Percentiles rank a stretch among this genome's conserved stretches.
phyloP scores from a whole-genome alignment of 306 rosid species.

The Hippophae tibetana region DNA sequence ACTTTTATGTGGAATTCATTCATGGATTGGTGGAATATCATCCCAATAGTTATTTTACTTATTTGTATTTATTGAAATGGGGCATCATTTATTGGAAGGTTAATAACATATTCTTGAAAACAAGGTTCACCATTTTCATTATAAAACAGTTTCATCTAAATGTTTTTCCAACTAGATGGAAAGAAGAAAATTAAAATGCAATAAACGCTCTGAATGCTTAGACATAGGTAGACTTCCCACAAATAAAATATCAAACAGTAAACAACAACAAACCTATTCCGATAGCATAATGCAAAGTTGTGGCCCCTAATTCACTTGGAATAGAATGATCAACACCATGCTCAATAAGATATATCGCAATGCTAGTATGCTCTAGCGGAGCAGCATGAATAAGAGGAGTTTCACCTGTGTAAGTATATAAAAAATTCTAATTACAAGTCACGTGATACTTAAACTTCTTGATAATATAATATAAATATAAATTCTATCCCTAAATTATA shows the following conservation, averaged over 20 bases:
- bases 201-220: background rate
- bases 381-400: slow-evolving; percentile 92
- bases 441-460: background rate
- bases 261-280: slow-evolving; percentile 44
- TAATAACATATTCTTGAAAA: no score
- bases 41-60: no score
- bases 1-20: no score
- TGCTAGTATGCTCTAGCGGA: slow-evolving; percentile 60
- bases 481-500: no score
- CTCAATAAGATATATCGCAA: slow-evolving; percentile 67
- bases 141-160: no score
- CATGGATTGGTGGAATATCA: no score
- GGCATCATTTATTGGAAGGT: no score
- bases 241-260: background rate
- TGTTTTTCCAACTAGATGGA: background rate
- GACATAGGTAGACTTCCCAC: background rate
- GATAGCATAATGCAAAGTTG: slow-evolving; percentile 78
- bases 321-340: slow-evolving; percentile 53
- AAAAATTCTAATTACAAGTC: slow-evolving; percentile 1
- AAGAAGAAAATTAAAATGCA: background rate
- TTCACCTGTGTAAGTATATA: slow-evolving; percentile 33
- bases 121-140: no score
- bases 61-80: no score
- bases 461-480: no score
- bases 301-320: slow-evolving; percentile 74